Base-by-base conservation (phyloP, 2,329 filamentous ascomycete species). In the Fusarium sp. region DNA sequence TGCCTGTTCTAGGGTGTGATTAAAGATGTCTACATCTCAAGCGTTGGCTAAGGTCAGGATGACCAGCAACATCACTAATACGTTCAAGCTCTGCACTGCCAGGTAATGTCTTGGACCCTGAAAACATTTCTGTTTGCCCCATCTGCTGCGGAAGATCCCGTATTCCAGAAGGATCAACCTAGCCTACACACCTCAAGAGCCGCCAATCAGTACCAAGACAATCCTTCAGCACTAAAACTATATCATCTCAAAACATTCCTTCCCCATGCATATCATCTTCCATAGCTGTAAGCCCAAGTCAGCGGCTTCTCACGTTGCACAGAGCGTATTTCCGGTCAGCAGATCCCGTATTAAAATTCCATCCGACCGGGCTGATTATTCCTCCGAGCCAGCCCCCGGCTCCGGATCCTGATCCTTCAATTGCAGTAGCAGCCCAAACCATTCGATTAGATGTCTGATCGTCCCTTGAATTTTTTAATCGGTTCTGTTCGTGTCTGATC, bases 391-490 rank as follows among this genome's bases (percentile, higher is more conserved):
- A 34, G 10, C 13, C 39, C 38, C 28, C 28, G n/a, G 39, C 51
- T 42, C 36, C 38, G 32, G 54, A 45, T 57, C 54, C 54, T 57
- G 54, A 57, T 57, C 54, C 54, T 57, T 44, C 54, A 57, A 45
- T 44, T 57, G 22, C 15, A 6, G 17, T 8, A 7, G 5, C 8
- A 44, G 17, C 38, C 50, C 34, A 55, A 39, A 18, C 51, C 34
- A 30, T 55, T 41, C 24, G 51, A 41, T 55, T 55, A 55, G 34
- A 55, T 55, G 10, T 41, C 24, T 30, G 51, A 38, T 18, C 3
- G 24, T 41, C 51, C 34, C 51, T 55, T 41, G 51, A 55, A 18
- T 0, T 30, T 30, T 8, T 41, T 30, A 11, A 41, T 41, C 51
- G 20, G 15, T 18, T 18, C 13, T 17, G 30, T 18, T n/a, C 11